Percentiles rank a stretch among this genome's conserved stretches.
Evolutionary conservation across 352 stramenopile genomes (phyloP).

Genomic region (Globisporangium solare): DNA sequence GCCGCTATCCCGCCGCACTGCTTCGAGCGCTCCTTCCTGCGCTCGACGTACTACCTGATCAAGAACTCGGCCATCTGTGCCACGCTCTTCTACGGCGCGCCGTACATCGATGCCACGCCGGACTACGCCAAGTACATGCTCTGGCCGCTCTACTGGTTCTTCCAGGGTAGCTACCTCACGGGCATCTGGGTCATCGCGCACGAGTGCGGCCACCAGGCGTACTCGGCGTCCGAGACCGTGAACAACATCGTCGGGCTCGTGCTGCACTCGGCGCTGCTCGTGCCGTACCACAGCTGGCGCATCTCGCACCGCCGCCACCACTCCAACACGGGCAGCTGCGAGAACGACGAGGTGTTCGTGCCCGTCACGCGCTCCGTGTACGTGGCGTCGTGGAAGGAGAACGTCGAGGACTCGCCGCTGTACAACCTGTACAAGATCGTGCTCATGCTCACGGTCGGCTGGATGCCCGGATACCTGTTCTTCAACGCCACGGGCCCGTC

Average conservation of each 20-base stretch:
- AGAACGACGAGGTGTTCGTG: constrained; percentile 98
- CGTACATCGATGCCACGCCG: constrained; percentile 47
- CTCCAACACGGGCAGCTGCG: constrained; percentile 92
- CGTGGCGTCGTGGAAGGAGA: constrained; percentile 51
- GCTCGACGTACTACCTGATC: constrained; percentile 89
- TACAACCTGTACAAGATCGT: constrained; percentile 94
- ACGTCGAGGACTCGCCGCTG: constrained; percentile 92
- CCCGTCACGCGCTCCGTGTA: constrained; percentile 80
- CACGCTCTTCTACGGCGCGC: constrained; percentile 86
- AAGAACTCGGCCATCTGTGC: constrained; percentile 89
- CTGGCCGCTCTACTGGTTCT: constrained; percentile 97
- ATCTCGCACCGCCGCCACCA: constrained; percentile 95
- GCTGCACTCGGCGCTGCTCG: constrained; percentile 95
- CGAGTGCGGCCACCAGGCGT: constrained; percentile 97
- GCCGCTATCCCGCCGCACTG: constrained; percentile 92
- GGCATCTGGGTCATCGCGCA: constrained; percentile 97
- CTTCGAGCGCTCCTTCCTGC: constrained; percentile 93
- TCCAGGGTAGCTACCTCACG: constrained; percentile 96
- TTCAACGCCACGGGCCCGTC: constrained; percentile 92
- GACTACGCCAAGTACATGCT: constrained; percentile 29
- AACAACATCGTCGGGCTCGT: constrained; percentile 97
- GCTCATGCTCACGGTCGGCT: constrained; percentile 93
- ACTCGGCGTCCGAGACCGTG: constrained; percentile 89
- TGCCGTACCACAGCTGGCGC: constrained; percentile 98
- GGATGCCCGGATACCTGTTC: constrained; percentile 97